These are phyloP conservation scores for Tribonema minus DNA, from an alignment of 108 stramenopile species.

Conservation along the genomic window DNA sequence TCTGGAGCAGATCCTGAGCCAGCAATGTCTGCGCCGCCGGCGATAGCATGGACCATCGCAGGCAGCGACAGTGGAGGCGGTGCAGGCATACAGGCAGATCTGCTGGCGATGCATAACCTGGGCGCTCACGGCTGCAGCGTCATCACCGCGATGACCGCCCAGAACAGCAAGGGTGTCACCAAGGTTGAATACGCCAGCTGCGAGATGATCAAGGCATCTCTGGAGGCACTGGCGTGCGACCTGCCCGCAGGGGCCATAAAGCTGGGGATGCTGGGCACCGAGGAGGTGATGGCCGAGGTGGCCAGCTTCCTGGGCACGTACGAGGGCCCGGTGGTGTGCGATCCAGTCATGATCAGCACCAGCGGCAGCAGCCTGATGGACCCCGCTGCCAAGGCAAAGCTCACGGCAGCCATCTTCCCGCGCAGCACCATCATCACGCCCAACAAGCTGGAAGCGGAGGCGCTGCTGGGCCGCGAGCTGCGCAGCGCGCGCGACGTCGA, in stretches of 20 bases:
- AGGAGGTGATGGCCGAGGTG: constrained; percentile 65
- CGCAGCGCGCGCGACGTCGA: constrained; percentile 68
- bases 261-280: constrained; percentile 80
- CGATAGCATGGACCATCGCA: constrained; percentile 82
- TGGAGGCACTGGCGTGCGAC: constrained; percentile 62
- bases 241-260: constrained; percentile 75
- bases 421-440: constrained; percentile 75
- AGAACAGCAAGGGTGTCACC: constrained; percentile 40
- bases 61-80: constrained; percentile 91
- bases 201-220: constrained; percentile 16
- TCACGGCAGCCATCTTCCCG: constrained; percentile 72
- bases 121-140: constrained; percentile 84
- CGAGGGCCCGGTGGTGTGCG: constrained; percentile 65
- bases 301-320: constrained; percentile 60
- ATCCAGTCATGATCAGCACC: constrained; percentile 87
- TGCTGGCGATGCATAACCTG: constrained; percentile 69
- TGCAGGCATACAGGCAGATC: constrained; percentile 89
- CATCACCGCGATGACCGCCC: constrained; percentile 73
- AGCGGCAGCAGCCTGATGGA: constrained; percentile 73
- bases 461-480: constrained; percentile 63
- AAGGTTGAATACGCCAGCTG: constrained; percentile 34
- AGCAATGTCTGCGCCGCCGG: constrained; percentile 30
- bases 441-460: constrained; percentile 87
- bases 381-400: constrained; percentile 65
- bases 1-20: background rate